A percentile compares a stretch with the other conserved stretches of the same genome.
Evolutionary conservation across 768 basidiomycete genomes (phyloP).

Genomic region (Hirschioporus abietinus): DNA sequence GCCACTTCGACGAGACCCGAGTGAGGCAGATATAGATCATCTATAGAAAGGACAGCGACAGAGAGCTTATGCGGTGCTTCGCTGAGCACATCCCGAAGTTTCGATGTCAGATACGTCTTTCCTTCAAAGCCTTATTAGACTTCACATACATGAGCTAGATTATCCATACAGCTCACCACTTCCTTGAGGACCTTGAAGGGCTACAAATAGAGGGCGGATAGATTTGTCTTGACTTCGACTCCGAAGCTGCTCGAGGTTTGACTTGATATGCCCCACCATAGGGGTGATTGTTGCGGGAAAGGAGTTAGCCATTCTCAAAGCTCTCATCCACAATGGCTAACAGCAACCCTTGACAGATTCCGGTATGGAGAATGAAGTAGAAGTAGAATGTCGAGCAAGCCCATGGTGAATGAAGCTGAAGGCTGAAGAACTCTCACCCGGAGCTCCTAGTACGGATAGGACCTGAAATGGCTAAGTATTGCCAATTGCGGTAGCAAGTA

Average conservation of each 20-base stretch:
- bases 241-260: background rate
- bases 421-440: conserved; percentile 1
- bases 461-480: background rate
- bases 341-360: background rate
- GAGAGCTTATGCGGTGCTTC: conserved; percentile 44
- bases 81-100: conserved; percentile 20
- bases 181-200: background rate
- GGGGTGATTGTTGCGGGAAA: background rate
- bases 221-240: background rate
- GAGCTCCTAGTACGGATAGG: background rate
- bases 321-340: background rate
- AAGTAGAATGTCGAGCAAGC: background rate
- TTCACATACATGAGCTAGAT: background rate
- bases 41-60: conserved; percentile 66
- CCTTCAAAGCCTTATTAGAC: background rate
- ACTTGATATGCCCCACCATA: background rate
- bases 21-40: conserved; percentile 84
- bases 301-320: background rate
- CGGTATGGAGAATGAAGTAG: background rate
- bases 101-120: conserved; percentile 24
- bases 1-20: conserved; percentile 53
- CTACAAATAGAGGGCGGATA: background rate
- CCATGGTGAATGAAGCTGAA: background rate
- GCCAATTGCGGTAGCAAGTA: too few relatives aligned
- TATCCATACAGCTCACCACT: background rate